Conservation (phyloP, 1,139 yeast genomes). For the Kodamaea sp. region DNA sequence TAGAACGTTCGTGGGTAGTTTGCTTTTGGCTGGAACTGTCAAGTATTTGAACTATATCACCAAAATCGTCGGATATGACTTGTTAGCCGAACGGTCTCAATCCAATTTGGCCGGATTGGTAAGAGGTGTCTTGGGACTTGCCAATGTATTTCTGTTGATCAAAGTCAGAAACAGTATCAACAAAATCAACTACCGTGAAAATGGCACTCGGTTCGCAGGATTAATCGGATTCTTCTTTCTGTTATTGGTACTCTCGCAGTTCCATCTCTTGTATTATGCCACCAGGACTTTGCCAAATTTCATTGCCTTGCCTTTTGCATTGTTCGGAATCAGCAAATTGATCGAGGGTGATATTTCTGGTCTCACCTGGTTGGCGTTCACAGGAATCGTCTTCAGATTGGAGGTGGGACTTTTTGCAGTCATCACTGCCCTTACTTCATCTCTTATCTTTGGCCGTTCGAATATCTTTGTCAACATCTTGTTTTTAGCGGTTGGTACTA, state of each 20-base stretch:
- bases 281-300: constrained; percentile 87
- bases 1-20: constrained; percentile 78
- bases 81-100: constrained; percentile 30
- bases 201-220: constrained; percentile 3
- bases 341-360: constrained; percentile 56
- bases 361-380: constrained; percentile 57
- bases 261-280: constrained; percentile 76
- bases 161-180: constrained; percentile 28
- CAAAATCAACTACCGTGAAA: constrained; percentile 26
- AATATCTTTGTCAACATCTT: constrained; percentile 35
- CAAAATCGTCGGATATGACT: constrained; percentile 20
- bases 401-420: constrained; percentile 67
- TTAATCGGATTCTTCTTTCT: constrained; percentile 58
- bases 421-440: constrained; percentile 45
- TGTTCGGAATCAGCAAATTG: constrained; percentile 52
- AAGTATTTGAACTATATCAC: constrained; percentile 30
- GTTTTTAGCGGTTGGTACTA: constrained; percentile 53
- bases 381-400: constrained; percentile 68
- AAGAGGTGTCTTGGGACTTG: constrained; percentile 55
- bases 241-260: constrained; percentile 62
- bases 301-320: constrained; percentile 75
- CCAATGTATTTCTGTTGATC: constrained; percentile 40
- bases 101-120: constrained; percentile 48
- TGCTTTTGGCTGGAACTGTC: constrained; percentile 47
- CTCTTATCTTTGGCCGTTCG: constrained; percentile 46